Evolutionary conservation across 2,329 filamentous ascomycete genomes (phyloP).

Genomic region (Talaromyces marneffei): DNA sequence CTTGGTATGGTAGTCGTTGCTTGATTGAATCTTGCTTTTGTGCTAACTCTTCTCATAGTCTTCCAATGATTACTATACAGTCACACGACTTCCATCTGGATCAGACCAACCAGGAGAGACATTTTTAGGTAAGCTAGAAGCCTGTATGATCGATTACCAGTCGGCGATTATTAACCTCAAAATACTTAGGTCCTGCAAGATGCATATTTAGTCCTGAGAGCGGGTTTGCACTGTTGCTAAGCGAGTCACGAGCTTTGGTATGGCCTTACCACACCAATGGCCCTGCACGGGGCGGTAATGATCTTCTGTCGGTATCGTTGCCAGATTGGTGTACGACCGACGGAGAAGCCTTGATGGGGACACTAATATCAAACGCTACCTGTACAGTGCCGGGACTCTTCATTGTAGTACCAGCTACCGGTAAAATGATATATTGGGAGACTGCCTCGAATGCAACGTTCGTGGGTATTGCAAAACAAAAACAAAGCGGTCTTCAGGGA

Average conservation of each 20-base stretch:
- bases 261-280: constrained; percentile 69
- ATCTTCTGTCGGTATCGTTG: constrained; percentile 74
- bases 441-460: constrained; percentile 85
- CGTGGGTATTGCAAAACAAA: constrained; percentile 74
- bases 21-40: no score
- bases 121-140: constrained; percentile 44
- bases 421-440: constrained; percentile 91
- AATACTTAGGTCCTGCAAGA: constrained; percentile 53
- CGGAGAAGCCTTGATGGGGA: constrained; percentile 74
- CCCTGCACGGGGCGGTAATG: constrained; percentile 34
- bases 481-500: constrained; percentile 72
- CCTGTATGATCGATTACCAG: constrained; percentile 15
- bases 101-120: constrained; percentile 69
- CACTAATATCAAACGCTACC: constrained; percentile 70
- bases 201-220: constrained; percentile 59
- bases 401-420: constrained; percentile 74
- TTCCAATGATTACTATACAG: constrained; percentile 75
- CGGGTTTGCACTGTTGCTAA: constrained; percentile 74
- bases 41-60: constrained; percentile 49
- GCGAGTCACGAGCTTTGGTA: constrained; percentile 73
- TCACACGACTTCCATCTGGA: constrained; percentile 76
- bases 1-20: constrained; percentile 27
- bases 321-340: constrained; percentile 62
- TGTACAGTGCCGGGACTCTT: constrained; percentile 80
- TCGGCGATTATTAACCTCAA: constrained; percentile 14